Evolutionary conservation across 371 early-diverging fungal species (phyloP).

Genomic region (Mortierella sp.): DNA sequence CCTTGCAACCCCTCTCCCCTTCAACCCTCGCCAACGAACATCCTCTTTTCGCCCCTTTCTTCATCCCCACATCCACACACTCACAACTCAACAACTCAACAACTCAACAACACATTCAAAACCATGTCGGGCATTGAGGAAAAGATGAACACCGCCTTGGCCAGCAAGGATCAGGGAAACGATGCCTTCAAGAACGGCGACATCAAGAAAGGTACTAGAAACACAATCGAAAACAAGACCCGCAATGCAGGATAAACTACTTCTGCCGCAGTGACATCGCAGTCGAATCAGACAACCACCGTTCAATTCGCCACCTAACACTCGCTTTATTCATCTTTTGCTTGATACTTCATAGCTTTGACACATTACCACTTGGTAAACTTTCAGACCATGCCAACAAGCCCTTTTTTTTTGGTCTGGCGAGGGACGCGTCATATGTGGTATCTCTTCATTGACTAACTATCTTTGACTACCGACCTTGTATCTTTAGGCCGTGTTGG

Average conservation of each 20-base stretch:
- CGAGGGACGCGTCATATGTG: not conserved
- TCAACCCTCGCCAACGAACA: not conserved
- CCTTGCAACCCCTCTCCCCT: no score
- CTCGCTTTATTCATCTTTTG: not conserved
- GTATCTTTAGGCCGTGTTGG: constrained; percentile 38
- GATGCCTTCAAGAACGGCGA: constrained; percentile 53
- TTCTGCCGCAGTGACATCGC: not conserved
- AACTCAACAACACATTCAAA: not conserved
- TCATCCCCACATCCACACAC: not conserved
- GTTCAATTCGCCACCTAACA: not conserved
- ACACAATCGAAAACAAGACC: not conserved
- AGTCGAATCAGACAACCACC: not conserved
- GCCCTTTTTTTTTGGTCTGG: not conserved
- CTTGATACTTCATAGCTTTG: constrained; percentile 14
- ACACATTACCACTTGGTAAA: constrained; percentile 44
- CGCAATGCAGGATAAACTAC: not conserved
- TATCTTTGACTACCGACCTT: not conserved
- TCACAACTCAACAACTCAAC: not conserved
- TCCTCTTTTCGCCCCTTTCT: not conserved
- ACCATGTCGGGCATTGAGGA: constrained; percentile 38
- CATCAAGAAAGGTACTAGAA: constrained; percentile 40
- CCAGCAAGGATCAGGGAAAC: constrained; percentile 54
- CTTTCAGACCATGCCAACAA: not conserved
- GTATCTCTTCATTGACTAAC: not conserved
- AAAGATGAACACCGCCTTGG: constrained; percentile 38